These are phyloP conservation scores for Musa acuminata DNA, from an alignment of 176 grass and related monocot species.

Conservation along the genomic window DNA sequence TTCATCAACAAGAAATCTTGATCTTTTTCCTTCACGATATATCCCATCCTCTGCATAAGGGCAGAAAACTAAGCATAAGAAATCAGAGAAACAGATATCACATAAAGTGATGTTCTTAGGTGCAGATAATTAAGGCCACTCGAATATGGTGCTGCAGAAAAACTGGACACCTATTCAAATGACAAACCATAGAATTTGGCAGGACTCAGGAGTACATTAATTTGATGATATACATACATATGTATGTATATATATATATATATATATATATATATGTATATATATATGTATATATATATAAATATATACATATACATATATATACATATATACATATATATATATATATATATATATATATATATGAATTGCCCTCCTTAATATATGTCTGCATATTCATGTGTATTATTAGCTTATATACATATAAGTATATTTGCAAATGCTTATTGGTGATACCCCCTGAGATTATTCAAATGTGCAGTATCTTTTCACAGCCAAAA, in stretches of 20 bases:
- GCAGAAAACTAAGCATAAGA: slow-evolving; percentile 17
- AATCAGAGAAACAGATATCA: slow-evolving; percentile 14
- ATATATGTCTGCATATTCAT: background rate
- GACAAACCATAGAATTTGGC: background rate
- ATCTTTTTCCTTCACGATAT: slow-evolving; percentile 56
- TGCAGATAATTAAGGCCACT: background rate
- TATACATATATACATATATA: too few species aligned
- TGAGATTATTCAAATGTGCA: too few species aligned
- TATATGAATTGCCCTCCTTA: background rate
- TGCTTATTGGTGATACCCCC: background rate
- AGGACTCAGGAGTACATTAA: background rate
- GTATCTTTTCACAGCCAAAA: too few species aligned
- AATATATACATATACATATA: too few species aligned
- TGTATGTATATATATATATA: too few species aligned
- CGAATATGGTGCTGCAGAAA: background rate
- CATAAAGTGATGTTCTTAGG: background rate
- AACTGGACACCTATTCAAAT: background rate
- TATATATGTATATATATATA: too few species aligned
- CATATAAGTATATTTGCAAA: background rate
- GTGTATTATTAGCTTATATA: background rate
- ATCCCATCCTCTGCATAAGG: slow-evolving; percentile 56
- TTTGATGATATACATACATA: background rate
- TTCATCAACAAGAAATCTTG: slow-evolving; percentile 48
- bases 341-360: too few species aligned
- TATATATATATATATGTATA: too few species aligned